Evolutionary conservation across 1,284 basidiomycete genomes (phyloP).

Genomic region (Cryptococcus amylolentus): DNA sequence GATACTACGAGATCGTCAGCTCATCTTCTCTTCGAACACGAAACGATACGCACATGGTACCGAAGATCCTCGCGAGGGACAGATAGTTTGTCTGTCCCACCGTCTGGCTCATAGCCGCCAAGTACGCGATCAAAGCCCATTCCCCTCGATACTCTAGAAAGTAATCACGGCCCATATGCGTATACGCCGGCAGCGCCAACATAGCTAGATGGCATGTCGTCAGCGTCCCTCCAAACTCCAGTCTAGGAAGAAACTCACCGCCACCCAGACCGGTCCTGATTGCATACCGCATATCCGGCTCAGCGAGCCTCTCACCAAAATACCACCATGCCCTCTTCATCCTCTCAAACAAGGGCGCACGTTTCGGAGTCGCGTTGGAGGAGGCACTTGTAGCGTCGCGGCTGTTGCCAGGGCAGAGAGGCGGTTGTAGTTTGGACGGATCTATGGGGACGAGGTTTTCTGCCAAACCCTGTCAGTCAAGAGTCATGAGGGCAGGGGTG

Average conservation of each 20-base stretch:
- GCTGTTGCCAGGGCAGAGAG: conserved; percentile 69
- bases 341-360: conserved; percentile 61
- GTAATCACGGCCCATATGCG: conserved; percentile 67
- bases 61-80: conserved; percentile 65
- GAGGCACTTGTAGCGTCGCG: conserved; percentile 80
- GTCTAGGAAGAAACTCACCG: conserved; percentile 20
- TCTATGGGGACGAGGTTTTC: conserved; percentile 62
- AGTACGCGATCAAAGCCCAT: conserved; percentile 92
- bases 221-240: neutral
- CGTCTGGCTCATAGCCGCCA: conserved; percentile 83
- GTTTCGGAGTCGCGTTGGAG: conserved; percentile 64
- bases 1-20: conserved; percentile 53
- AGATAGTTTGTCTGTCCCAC: conserved; percentile 77
- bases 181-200: conserved; percentile 80
- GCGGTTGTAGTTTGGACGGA: conserved; percentile 59
- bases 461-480: conserved; percentile 29
- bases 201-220: conserved; percentile 54
- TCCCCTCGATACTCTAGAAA: conserved; percentile 81
- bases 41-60: conserved; percentile 64
- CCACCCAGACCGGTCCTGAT: conserved; percentile 68
- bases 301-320: conserved; percentile 64
- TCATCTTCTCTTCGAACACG: neutral
- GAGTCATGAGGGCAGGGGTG: neutral
- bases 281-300: conserved; percentile 79
- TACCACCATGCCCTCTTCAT: conserved; percentile 71